A percentile compares a stretch with the other conserved stretches of the same genome.
phyloP scores from a whole-genome alignment of 2,329 filamentous ascomycete species.

The Colletotrichum eremochloae region DNA sequence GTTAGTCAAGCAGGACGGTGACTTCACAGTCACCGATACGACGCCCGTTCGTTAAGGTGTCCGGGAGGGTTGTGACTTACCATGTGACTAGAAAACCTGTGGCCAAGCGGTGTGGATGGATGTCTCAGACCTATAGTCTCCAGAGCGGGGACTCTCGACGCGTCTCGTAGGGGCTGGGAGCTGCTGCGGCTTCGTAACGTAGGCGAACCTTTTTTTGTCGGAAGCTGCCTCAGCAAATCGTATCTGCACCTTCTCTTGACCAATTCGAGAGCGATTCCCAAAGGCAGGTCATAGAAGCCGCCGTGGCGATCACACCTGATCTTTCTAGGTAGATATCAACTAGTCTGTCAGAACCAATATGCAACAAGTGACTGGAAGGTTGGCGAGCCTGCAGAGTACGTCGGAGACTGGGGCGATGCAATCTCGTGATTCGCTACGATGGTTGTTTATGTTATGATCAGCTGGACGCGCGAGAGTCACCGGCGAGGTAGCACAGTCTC shows the following conservation, averaged over 20 bases:
- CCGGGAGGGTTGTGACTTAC: conserved; percentile 35
- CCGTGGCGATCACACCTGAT: conserved; percentile 16
- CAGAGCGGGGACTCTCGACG: conserved; percentile 20
- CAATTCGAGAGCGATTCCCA: neutral
- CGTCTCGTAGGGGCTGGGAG: conserved; percentile 15
- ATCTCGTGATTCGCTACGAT: conserved; percentile 29
- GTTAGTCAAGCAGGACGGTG: conserved; percentile 14
- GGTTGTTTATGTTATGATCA: conserved; percentile 32
- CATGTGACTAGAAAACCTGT: conserved; percentile 40
- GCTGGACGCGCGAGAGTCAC: conserved; percentile 26
- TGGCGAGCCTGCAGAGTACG: conserved; percentile 4
- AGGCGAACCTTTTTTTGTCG: conserved; percentile 2
- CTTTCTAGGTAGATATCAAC: neutral
- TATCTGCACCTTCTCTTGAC: neutral
- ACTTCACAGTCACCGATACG: conserved; percentile 30
- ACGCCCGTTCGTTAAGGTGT: conserved; percentile 34
- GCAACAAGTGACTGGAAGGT: conserved; percentile 1
- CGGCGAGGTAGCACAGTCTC: conserved; percentile 34
- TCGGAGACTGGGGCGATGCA: conserved; percentile 1
- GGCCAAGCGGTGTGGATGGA: conserved; percentile 41
- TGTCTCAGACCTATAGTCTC: conserved; percentile 33
- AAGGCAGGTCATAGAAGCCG: conserved; percentile 3
- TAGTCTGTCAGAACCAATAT: neutral
- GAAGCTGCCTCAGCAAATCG: neutral
- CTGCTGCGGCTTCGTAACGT: conserved; percentile 25